Evolutionary conservation across 805 yeast species (phyloP), one percentile per base, ranked within the genome.

Genomic region (Yamadazyma laniorum): DNA sequence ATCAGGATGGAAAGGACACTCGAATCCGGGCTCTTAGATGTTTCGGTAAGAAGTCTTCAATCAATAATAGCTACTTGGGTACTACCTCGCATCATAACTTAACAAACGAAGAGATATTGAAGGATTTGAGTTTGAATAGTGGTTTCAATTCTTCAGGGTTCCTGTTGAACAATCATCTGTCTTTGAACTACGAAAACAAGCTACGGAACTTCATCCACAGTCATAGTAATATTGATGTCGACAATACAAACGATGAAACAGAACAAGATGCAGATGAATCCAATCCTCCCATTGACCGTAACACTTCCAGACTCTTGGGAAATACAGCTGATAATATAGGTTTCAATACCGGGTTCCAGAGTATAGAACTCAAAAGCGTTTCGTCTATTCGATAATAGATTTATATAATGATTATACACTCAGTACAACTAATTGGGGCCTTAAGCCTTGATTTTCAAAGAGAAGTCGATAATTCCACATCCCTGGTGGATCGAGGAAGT

Each of bases 1-100:
- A 88, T 51, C 97, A 90, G 55, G 89, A 87, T 54, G 99, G 99
- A 32, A 93, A 91, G 54, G 99, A 93, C 58, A 82, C 96, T 1
- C 98, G 89, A 57, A 67, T 93, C 8, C 63, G 99, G 32, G 83
- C 89, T 0, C 69, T 90, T 13, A 77, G 67, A 58, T 86, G 51
- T 66, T 79, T 58, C 45, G 73, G 73, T 3, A 67, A 62, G 39
- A 67, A 65, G 40, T 36, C 59, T 3, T 32, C 40, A 16, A 37
- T 26, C 25, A 25, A 18, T 15, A 38, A 16, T 29, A 19, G 14
- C 11, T 21, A 25, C 2, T 14, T 29, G 3, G 25, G 25, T 9
- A 18, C 13, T 6, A 42, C 39, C 12, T 27, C 16, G 12, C 29
- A 35, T n/a, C 23, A 11, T 11, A 23, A 32, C 14, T 23, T 44